These are phyloP conservation scores for Physaria fendleri DNA, from an alignment of 345 rosid genomes.

Conservation along the genomic window DNA sequence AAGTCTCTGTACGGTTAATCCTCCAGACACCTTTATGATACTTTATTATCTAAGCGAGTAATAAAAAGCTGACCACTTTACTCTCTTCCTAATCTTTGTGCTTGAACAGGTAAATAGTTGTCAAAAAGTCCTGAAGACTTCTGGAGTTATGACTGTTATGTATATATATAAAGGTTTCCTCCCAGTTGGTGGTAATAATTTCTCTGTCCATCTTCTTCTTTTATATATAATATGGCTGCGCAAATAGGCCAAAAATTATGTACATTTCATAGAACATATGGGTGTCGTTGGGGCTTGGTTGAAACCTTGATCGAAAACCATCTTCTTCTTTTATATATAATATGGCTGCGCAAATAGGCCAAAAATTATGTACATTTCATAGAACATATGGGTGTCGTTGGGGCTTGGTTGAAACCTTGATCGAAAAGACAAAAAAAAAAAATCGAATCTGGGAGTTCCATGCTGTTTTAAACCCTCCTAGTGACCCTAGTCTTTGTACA, in stretches of 20 bases:
- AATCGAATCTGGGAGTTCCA: conserved; percentile 7
- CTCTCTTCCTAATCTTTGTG: too few species aligned
- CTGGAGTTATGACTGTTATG: too few species aligned
- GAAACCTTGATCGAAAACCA: neutral
- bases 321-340: neutral
- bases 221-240: neutral
- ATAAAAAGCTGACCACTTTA: too few species aligned
- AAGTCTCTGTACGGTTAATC: too few species aligned
- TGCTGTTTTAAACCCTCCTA: conserved; percentile 17
- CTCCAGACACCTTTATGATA: too few species aligned
- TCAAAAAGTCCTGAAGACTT: too few species aligned
- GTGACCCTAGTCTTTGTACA: conserved; percentile 27
- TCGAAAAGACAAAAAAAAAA: neutral
- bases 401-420: conserved; percentile 15
- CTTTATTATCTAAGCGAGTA: too few species aligned
- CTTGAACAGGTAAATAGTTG: too few species aligned
- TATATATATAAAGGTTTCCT: too few species aligned
- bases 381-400: conserved; percentile 14
- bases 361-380: conserved; percentile 9
- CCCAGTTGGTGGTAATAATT: conserved; percentile 18
- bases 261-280: conserved; percentile 10
- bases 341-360: neutral
- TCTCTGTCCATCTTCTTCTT: neutral
- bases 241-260: conserved; percentile 2
- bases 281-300: conserved; percentile 15